Percentiles rank a stretch among this genome's conserved stretches.
These are phyloP conservation scores for Phytopythium litorale DNA, from an alignment of 352 stramenopile species.

Conservation along the genomic window DNA sequence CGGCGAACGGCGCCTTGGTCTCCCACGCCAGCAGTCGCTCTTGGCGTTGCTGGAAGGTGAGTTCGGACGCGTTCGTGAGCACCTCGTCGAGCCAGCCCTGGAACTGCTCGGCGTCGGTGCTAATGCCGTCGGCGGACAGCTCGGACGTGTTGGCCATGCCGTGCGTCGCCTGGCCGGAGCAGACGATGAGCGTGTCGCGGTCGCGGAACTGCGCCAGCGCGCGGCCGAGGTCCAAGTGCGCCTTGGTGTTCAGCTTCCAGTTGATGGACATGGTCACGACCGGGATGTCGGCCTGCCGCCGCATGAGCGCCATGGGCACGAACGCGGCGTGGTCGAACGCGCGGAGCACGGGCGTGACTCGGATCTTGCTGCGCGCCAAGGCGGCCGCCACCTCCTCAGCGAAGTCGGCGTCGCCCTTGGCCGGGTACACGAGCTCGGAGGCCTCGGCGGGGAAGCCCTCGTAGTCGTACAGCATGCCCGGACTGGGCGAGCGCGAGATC, in stretches of 20 bases:
- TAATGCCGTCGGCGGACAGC: conserved; percentile 7
- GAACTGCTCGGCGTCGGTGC: conserved; percentile 28
- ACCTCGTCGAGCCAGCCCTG: conserved; percentile 37
- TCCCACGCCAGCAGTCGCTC: conserved; percentile 42
- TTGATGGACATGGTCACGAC: conserved; percentile 84
- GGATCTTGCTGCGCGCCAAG: conserved; percentile 54
- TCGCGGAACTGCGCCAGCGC: conserved; percentile 54
- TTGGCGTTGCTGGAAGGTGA: conserved; percentile 27
- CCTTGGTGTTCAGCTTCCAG: conserved; percentile 37
- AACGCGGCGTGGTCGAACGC: conserved; percentile 90
- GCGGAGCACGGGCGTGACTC: conserved; percentile 38
- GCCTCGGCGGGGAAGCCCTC: conserved; percentile 78
- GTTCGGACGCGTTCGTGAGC: conserved; percentile 16
- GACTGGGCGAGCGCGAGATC: conserved; percentile 46
- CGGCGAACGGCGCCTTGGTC: conserved; percentile 24
- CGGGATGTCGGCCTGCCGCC: conserved; percentile 77
- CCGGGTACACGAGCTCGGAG: conserved; percentile 79
- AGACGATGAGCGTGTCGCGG: conserved; percentile 81
- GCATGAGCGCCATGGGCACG: conserved; percentile 85
- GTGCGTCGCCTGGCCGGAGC: conserved; percentile 64
- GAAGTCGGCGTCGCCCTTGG: conserved; percentile 59
- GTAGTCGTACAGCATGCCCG: conserved; percentile 87
- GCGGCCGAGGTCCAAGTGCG: conserved; percentile 66
- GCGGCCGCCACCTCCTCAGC: conserved; percentile 58
- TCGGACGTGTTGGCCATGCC: conserved; percentile 11